Evolutionary conservation across 768 basidiomycete species (phyloP), one percentile per base, ranked within the genome.

Genomic region (Tylopilus subfusipes): DNA sequence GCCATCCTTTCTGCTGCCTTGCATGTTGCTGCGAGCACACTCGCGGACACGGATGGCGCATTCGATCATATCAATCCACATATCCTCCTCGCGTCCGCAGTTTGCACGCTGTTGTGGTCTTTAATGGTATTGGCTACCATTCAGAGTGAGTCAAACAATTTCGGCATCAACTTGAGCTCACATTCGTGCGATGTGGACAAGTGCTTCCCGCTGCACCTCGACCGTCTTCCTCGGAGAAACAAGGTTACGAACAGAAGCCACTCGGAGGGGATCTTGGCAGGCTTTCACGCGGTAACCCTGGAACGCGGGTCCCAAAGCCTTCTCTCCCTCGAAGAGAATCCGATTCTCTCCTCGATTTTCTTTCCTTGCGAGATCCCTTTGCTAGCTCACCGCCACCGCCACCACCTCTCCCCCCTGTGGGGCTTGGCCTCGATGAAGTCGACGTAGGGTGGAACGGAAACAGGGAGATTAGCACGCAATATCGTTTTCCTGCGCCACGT

Each of bases 361-460:
- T 72, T 50, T 70, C 69, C 11, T 53, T 70, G 57, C 67, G 67
- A 45, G 69, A 70, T 50, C 69, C 69, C 19, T 70, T 70, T 5
- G 69, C 69, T 16, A 71, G 71, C 19, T 63, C 58, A 1, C 69
- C 69, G n/a, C 68, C 69, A 2, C 66, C 57, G n/a, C 70, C 68
- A 7, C 69, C 70, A 4, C 66, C 68, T 33, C 50, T 66, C 11
- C 67, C 66, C n/a, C 60, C 70, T 18, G 19, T 62, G 0, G 61
- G 59, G 16, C 62, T 72, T 27, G 66, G 60, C 21, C 61, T 68
- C 21, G 66, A 68, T 24, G 68, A 70, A 46, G 50, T 62, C 9
- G 64, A 70, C 38, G 60, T 63, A 13, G 62, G 68, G 29, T 68
- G 62, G 60, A 59, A 60, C 30, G 56, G 60, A 54, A 58, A 50